Evolutionary conservation across 352 stramenopile species (phyloP).

Genomic region (Phytophthora ohioensis): DNA sequence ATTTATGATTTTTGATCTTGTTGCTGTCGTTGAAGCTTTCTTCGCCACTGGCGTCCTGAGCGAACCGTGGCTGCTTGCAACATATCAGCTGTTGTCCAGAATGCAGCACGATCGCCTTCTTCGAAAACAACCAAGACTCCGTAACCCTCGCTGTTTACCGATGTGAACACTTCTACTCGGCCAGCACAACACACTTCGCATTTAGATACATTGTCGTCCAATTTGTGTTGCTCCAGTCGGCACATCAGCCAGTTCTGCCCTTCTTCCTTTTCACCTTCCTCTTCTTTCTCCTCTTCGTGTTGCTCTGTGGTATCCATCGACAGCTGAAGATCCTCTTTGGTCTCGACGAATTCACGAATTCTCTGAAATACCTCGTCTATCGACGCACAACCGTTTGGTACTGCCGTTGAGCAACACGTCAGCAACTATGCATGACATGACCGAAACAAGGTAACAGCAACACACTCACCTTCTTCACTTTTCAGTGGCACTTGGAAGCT

Average conservation of each 20-base stretch:
- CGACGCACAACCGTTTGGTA: constrained; percentile 46
- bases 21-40: constrained; percentile 44
- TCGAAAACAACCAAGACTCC: constrained; percentile 59
- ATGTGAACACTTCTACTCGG: constrained; percentile 42
- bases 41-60: constrained; percentile 71
- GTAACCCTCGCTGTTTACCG: constrained; percentile 31
- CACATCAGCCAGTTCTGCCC: constrained; percentile 21
- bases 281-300: constrained; percentile 6
- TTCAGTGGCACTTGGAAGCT: constrained; percentile 55
- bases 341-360: constrained; percentile 49
- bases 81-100: constrained; percentile 69
- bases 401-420: constrained; percentile 4
- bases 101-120: constrained; percentile 61
- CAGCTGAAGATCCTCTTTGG: constrained; percentile 30
- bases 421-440: no score
- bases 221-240: constrained; percentile 25
- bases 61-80: constrained; percentile 71
- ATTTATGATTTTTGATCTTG: constrained; percentile 14
- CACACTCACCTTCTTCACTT: constrained; percentile 33
- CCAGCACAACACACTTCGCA: constrained; percentile 35
- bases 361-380: constrained; percentile 52
- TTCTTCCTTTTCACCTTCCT: constrained; percentile 4
- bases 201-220: not conserved
- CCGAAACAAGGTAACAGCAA: not conserved
- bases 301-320: constrained; percentile 22